These are phyloP conservation scores for Sungouiozyma intestinalis DNA, from an alignment of 805 yeast genomes.

Conservation along the genomic window DNA sequence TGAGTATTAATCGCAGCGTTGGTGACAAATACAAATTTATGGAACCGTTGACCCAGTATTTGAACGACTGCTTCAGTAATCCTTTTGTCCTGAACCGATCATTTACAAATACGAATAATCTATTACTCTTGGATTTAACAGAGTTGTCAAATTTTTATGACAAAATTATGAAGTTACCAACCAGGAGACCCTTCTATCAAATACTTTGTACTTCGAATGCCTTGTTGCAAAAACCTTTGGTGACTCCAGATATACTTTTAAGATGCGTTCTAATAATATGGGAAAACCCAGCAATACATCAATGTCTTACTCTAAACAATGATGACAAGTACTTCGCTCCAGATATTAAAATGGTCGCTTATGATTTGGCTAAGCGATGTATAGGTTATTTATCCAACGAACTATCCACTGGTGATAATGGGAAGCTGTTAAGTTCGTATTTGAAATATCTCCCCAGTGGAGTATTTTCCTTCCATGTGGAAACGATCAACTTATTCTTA, in stretches of 20 bases:
- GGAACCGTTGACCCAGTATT: slow-evolving; percentile 40
- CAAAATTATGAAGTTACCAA: slow-evolving; percentile 41
- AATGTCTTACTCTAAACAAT: slow-evolving; percentile 31
- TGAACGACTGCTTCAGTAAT: slow-evolving; percentile 40
- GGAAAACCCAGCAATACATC: slow-evolving; percentile 55
- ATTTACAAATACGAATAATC: slow-evolving; percentile 27
- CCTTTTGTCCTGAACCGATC: slow-evolving; percentile 42
- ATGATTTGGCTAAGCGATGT: slow-evolving; percentile 57
- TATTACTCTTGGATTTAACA: slow-evolving; percentile 34
- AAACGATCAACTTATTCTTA: slow-evolving; percentile 62
- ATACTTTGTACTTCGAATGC: slow-evolving; percentile 43
- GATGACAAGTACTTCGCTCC: slow-evolving; percentile 28
- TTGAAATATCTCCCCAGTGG: slow-evolving; percentile 22
- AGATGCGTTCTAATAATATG: slow-evolving; percentile 55
- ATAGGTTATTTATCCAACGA: slow-evolving; percentile 55
- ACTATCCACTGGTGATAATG: neutral
- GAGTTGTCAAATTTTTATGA: slow-evolving; percentile 40
- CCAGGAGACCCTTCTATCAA: slow-evolving; percentile 48
- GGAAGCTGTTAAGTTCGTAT: slow-evolving; percentile 6
- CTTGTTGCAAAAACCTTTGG: slow-evolving; percentile 40
- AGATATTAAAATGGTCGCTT: slow-evolving; percentile 47
- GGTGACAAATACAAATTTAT: slow-evolving; percentile 25
- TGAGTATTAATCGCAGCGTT: slow-evolving; percentile 3
- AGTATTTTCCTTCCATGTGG: slow-evolving; percentile 45
- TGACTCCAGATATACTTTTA: slow-evolving; percentile 22